Conservation (phyloP, 176 grass and related monocot genomes). For the Eleusine coracana region DNA sequence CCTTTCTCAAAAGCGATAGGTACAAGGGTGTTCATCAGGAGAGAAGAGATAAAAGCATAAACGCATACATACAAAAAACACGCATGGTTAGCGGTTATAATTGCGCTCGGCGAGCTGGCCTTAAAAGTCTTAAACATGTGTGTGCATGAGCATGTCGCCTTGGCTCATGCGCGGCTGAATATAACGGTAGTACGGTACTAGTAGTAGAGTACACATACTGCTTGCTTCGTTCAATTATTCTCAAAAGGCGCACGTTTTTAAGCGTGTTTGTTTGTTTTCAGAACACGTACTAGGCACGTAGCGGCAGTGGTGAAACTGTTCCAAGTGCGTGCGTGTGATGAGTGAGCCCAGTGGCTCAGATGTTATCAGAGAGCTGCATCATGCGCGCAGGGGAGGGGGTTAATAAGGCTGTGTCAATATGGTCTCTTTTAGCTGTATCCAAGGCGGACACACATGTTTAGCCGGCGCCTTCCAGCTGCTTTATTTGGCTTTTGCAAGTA, state of each 20-base stretch:
- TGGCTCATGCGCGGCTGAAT: background rate
- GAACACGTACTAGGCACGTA: too few species aligned
- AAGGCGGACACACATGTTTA: constrained; percentile 31
- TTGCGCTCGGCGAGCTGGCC: constrained; percentile 15
- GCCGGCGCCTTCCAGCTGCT: background rate
- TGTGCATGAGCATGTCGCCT: constrained; percentile 19
- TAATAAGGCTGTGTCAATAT: constrained; percentile 42
- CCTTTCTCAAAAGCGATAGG: constrained; percentile 36
- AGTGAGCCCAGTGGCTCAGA: constrained; percentile 36
- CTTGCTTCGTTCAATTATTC: background rate
- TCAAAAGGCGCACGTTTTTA: constrained; percentile 37
- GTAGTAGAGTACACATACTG: too few species aligned
- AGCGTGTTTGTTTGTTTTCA: background rate
- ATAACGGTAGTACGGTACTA: background rate
- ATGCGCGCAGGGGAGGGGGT: background rate
- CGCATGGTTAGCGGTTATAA: constrained; percentile 29
- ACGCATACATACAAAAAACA: constrained; percentile 16
- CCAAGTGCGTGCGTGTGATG: constrained; percentile 16
- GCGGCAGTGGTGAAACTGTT: background rate
- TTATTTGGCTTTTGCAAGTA: constrained; percentile 52
- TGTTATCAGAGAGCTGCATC: background rate
- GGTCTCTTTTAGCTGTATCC: constrained; percentile 31
- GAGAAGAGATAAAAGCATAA: background rate
- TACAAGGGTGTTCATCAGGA: background rate
- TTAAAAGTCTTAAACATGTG: constrained; percentile 32